Percentiles rank a stretch among this genome's conserved stretches.
These are phyloP conservation scores for Venturia nashicola DNA, from an alignment of 2,329 filamentous ascomycete genomes.

Conservation along the genomic window DNA sequence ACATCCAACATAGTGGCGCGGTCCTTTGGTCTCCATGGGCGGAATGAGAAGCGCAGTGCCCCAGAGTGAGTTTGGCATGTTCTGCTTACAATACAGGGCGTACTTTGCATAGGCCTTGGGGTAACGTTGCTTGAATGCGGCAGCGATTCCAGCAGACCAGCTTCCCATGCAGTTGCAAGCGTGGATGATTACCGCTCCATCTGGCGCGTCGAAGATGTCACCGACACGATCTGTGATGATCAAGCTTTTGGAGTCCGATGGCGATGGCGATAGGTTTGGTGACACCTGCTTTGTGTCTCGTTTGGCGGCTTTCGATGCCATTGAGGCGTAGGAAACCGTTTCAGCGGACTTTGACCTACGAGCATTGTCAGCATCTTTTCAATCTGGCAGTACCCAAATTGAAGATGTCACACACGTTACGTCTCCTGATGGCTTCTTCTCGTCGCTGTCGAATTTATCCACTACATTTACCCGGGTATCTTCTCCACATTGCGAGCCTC, in stretches of 20 bases:
- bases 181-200: conserved; percentile 40
- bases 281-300: neutral
- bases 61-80: conserved; percentile 18
- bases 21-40: conserved; percentile 27
- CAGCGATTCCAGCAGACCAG: conserved; percentile 49
- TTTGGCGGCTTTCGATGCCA: neutral
- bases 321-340: neutral
- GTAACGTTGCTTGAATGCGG: conserved; percentile 36
- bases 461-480: no score
- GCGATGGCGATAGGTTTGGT: neutral
- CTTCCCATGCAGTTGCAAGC: conserved; percentile 46
- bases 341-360: neutral
- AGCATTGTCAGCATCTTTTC: neutral
- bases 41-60: conserved; percentile 43
- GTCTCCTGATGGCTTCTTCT: neutral
- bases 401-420: neutral
- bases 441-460: neutral
- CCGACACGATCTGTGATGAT: conserved; percentile 20
- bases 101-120: conserved; percentile 39
- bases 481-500: neutral
- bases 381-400: neutral
- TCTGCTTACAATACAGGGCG: conserved; percentile 31
- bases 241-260: neutral
- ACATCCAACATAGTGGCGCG: conserved; percentile 43
- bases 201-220: conserved; percentile 41